phyloP scores from a whole-genome alignment of 176 grass and related monocot genomes.

The Triticum timopheevii region DNA sequence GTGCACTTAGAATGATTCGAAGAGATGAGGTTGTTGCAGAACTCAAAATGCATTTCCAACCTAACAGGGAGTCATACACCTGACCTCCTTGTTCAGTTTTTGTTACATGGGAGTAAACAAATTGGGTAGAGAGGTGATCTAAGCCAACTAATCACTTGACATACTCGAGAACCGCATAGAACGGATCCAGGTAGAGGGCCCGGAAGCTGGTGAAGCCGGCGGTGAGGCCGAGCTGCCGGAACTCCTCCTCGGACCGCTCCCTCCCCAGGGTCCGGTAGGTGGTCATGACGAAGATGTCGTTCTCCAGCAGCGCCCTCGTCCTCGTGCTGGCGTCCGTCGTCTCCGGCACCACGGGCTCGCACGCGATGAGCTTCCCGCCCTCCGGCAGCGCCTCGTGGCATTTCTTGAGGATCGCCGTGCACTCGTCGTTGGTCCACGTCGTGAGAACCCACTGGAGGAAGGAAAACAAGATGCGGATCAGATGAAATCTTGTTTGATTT shows the following conservation, averaged over 20 bases:
- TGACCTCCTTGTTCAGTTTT: too few species aligned
- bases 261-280: constrained; percentile 72
- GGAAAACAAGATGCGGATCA: not conserved
- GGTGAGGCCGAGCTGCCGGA: constrained; percentile 53
- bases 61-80: too few species aligned
- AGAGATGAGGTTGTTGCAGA: not conserved
- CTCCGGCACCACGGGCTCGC: constrained; percentile 80
- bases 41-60: not conserved
- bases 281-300: constrained; percentile 92
- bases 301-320: constrained; percentile 75
- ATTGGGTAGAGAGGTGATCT: not conserved
- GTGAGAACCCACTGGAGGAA: constrained; percentile 66
- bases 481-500: not conserved
- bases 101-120: not conserved
- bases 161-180: constrained; percentile 74
- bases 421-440: constrained; percentile 89
- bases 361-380: constrained; percentile 80
- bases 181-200: constrained; percentile 82
- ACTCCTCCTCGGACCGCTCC: constrained; percentile 72
- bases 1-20: not conserved
- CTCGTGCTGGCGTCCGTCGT: constrained; percentile 53
- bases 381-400: constrained; percentile 61
- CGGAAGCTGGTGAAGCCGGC: constrained; percentile 49
- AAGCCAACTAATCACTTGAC: constrained; percentile 36
- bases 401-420: constrained; percentile 65